Conservation (phyloP, 352 stramenopile genomes). For the Pythium aristosporum region DNA sequence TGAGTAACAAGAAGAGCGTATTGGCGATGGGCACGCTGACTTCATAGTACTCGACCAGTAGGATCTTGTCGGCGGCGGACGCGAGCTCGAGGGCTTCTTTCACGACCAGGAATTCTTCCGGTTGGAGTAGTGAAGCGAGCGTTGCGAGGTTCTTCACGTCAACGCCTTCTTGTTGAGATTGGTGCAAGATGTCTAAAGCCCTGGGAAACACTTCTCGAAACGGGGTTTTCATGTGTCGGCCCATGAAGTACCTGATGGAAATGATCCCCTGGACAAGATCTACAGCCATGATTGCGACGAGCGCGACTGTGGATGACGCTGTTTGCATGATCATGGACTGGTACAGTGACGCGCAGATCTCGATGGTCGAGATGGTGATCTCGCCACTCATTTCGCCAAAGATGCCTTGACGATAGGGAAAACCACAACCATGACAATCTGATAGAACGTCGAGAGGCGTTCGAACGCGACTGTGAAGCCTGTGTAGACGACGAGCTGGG, state of each 20-base stretch:
- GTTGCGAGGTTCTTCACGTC: not conserved
- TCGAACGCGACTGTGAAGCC: conserved; percentile 18
- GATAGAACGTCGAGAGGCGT: not conserved
- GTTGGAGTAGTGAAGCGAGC: not conserved
- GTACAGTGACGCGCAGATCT: conserved; percentile 30
- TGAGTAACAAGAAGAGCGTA: conserved; percentile 11
- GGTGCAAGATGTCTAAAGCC: conserved; percentile 3
- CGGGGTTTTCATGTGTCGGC: conserved; percentile 4
- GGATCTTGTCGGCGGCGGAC: conserved; percentile 1
- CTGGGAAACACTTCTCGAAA: not conserved
- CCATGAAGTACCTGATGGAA: conserved; percentile 22
- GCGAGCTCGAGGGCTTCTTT: conserved; percentile 15
- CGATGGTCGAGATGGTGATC: conserved; percentile 17
- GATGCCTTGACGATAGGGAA: conserved; percentile 23
- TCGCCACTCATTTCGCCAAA: conserved; percentile 19
- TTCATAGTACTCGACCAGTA: conserved; percentile 28
- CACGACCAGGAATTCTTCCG: not conserved
- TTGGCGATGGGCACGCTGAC: conserved; percentile 20
- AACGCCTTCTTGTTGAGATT: not conserved
- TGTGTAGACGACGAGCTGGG: conserved; percentile 18
- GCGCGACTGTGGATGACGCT: not conserved
- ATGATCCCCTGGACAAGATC: conserved; percentile 21
- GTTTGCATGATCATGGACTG: conserved; percentile 27
- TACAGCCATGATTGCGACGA: conserved; percentile 22
- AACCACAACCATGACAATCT: conserved; percentile 12